Conservation (phyloP, 495 filamentous ascomycete genomes). For the Parmelia sp. region DNA sequence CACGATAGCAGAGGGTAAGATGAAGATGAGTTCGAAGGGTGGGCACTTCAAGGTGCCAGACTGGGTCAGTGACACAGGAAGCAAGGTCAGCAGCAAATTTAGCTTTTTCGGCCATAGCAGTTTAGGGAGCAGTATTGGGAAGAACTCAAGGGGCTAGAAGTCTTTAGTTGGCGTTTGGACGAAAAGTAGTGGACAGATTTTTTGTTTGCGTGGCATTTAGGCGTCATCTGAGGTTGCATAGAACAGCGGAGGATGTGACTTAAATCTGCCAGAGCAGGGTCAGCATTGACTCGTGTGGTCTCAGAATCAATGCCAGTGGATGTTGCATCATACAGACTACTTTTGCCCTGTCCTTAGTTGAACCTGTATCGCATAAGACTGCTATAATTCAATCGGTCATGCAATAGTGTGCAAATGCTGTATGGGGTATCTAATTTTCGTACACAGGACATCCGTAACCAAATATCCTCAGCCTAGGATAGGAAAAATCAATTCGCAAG, state of each 20-base stretch:
- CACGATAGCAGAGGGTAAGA: slow-evolving; percentile 75
- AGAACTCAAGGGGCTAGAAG: slow-evolving; percentile 15
- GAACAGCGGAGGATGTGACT: background rate
- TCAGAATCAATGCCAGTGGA: background rate
- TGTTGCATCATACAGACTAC: background rate
- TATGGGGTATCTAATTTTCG: slow-evolving; percentile 16
- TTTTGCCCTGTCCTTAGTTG: background rate
- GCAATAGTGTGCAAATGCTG: background rate
- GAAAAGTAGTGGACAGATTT: background rate
- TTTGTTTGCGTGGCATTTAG: background rate
- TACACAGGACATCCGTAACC: background rate
- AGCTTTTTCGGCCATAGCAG: slow-evolving; percentile 27
- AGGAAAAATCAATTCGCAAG: background rate
- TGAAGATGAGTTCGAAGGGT: slow-evolving; percentile 50
- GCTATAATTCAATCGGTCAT: background rate
- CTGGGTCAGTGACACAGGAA: slow-evolving; percentile 31
- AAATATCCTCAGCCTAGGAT: background rate
- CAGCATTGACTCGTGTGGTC: background rate
- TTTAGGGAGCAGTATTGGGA: slow-evolving; percentile 32
- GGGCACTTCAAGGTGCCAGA: slow-evolving; percentile 28
- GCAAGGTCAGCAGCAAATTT: slow-evolving; percentile 29
- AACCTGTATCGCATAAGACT: background rate
- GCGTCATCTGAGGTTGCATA: slow-evolving; percentile 2
- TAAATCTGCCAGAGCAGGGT: background rate
- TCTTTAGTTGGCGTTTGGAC: background rate